Base-by-base conservation (phyloP, 2,329 filamentous ascomycete genomes). In the Tolypocladium pustulatum region DNA sequence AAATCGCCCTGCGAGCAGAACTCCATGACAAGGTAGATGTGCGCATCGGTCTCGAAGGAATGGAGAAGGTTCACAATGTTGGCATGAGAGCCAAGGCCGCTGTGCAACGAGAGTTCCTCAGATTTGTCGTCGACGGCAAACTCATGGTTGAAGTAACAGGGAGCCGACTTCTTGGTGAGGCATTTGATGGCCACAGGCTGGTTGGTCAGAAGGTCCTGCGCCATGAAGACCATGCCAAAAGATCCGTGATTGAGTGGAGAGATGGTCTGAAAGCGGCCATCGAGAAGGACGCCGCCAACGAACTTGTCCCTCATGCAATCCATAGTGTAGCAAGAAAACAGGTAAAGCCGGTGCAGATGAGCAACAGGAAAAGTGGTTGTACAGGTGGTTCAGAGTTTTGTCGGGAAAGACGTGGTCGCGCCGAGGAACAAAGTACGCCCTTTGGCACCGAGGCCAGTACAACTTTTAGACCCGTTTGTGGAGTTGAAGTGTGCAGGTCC, bases 141-240 rank as follows among this genome's bases (percentile, higher is more conserved):
- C 40, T 85, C 84, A 60, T 84, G 78, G 51, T 81, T 81, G 59
- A 76, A 78, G 56, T 84, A 81, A 61, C 81, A 78, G 53, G 83
- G 76, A 54, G 88, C 84, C 12, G 82, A 79, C 66, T 84, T 82
- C 81, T 97, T 99, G 69, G 91, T 91, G 73, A 97, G 78, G 74
- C 93, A 97, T 78, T 99, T 99, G 82, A 99, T 89, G 62, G 94
- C 94, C 66, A 99, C 94, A 60, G 85, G 82, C 60, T 94, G 81
- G 66, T 86, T 84, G 61, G 89, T 96, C 63, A 80, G 72, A 64
- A 86, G 79, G 72, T 99, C 91, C 72, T 82, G 88, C 61, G 93
- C 94, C 76, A 91, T 87, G 76, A 97, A 97, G 68, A 99, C 94
- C 90, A 97, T 95, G 71, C 94, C 94, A 71, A 97, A 99, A 58